A percentile compares a stretch with the other conserved stretches of the same genome.
Evolutionary conservation across 441 rosid genomes (phyloP).

Genomic region (Mallotus japonicus): DNA sequence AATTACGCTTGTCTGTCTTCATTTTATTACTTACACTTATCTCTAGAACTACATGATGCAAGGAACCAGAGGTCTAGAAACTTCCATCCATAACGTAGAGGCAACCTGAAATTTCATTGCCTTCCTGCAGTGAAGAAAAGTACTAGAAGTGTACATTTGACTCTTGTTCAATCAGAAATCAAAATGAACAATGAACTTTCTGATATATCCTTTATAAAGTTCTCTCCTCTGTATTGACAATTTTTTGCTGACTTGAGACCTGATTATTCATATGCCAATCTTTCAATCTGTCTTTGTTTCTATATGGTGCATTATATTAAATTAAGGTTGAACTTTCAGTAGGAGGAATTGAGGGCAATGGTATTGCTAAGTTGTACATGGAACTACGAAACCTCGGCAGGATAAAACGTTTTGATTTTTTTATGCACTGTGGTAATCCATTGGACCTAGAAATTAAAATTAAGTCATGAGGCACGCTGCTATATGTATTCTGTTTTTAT

Average conservation of each 20-base stretch:
- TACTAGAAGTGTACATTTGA: not conserved
- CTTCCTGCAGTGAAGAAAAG: not conserved
- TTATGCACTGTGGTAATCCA: not conserved
- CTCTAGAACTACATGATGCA: slow-evolving; percentile 3
- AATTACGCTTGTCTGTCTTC: slow-evolving; percentile 43
- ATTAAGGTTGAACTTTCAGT: not conserved
- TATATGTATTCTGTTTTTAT: not conserved
- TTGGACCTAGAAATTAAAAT: slow-evolving; percentile 1
- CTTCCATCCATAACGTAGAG: not conserved
- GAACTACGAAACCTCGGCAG: not conserved
- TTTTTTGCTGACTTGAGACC: not conserved
- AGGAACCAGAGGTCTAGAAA: not conserved
- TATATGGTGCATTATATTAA: not conserved
- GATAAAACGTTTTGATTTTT: not conserved
- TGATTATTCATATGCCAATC: not conserved
- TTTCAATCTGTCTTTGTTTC: not conserved
- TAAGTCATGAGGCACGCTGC: not conserved
- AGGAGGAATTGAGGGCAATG: not conserved
- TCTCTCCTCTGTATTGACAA: not conserved
- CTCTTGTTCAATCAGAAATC: not conserved
- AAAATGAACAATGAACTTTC: not conserved
- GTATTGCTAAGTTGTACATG: not conserved
- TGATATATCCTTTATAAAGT: not conserved
- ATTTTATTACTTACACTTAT: slow-evolving; percentile 17
- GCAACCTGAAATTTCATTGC: not conserved